phyloP scores from a whole-genome alignment of 1,139 yeast species.

The Yamadazyma sp. region DNA sequence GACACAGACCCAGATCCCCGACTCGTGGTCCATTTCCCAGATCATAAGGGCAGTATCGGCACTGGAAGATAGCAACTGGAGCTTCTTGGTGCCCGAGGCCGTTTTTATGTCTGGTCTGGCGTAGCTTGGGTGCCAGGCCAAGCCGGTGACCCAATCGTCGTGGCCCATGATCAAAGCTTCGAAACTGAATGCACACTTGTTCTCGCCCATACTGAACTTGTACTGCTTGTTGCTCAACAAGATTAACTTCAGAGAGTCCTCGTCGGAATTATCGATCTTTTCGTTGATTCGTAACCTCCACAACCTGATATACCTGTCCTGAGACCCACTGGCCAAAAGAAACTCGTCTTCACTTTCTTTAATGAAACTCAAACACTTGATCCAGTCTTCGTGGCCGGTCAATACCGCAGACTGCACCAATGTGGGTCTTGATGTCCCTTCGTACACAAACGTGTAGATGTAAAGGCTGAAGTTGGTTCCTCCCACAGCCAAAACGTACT shows the following conservation, averaged over 20 bases:
- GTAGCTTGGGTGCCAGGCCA: constrained; percentile 70
- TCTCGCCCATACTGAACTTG: constrained; percentile 39
- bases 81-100: constrained; percentile 25
- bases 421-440: constrained; percentile 11
- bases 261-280: constrained; percentile 55
- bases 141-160: constrained; percentile 93
- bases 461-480: constrained; percentile 68
- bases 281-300: constrained; percentile 74
- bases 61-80: constrained; percentile 76
- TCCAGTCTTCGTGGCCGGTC: constrained; percentile 94
- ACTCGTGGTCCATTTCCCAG: constrained; percentile 87
- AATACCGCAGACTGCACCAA: constrained; percentile 51
- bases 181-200: constrained; percentile 62
- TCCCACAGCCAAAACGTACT: constrained; percentile 69
- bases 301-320: constrained; percentile 82
- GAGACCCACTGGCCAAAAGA: constrained; percentile 81
- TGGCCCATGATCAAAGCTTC: constrained; percentile 97
- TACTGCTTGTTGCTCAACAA: constrained; percentile 67
- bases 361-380: constrained; percentile 68
- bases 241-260: constrained; percentile 52
- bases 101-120: constrained; percentile 2
- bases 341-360: constrained; percentile 47
- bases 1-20: constrained; percentile 89
- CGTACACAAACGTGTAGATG: constrained; percentile 47
- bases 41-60: constrained; percentile 93